These are phyloP conservation scores for Phytophthora pisi DNA, from an alignment of 352 stramenopile species.

Conservation along the genomic window DNA sequence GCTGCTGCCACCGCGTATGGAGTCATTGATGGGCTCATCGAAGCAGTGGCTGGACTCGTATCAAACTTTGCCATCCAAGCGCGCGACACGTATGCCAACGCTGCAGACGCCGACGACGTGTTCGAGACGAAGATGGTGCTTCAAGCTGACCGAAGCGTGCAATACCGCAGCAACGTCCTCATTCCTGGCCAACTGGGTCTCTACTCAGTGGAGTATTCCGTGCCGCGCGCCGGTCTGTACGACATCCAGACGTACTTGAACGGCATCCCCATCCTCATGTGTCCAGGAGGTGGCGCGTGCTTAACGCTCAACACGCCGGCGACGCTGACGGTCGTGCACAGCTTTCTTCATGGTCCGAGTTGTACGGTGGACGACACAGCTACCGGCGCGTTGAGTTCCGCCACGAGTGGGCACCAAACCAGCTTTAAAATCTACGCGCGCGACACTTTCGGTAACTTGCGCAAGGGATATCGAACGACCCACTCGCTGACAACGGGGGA, in stretches of 20 bases:
- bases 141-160: conserved; percentile 51
- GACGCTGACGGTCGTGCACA: conserved; percentile 90
- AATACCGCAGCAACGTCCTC: conserved; percentile 85
- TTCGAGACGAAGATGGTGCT: conserved; percentile 91
- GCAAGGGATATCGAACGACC: conserved; percentile 70
- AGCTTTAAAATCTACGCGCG: conserved; percentile 88
- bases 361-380: conserved; percentile 85
- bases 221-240: conserved; percentile 90
- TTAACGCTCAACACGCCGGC: conserved; percentile 56
- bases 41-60: conserved; percentile 92
- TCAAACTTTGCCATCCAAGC: conserved; percentile 96
- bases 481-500: conserved; percentile 80
- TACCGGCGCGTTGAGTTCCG: conserved; percentile 69
- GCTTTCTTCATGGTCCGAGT: conserved; percentile 82
- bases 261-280: conserved; percentile 91
- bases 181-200: conserved; percentile 63
- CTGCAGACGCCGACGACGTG: conserved; percentile 27
- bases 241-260: conserved; percentile 81
- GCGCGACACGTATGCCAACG: conserved; percentile 95
- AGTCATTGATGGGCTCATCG: conserved; percentile 86
- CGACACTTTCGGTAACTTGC: conserved; percentile 95
- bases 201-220: conserved; percentile 95
- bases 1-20: conserved; percentile 53
- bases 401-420: conserved; percentile 85
- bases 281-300: conserved; percentile 62